Evolutionary conservation across 768 basidiomycete genomes (phyloP).

Genomic region (Hygrophoropsis aurantiaca): DNA sequence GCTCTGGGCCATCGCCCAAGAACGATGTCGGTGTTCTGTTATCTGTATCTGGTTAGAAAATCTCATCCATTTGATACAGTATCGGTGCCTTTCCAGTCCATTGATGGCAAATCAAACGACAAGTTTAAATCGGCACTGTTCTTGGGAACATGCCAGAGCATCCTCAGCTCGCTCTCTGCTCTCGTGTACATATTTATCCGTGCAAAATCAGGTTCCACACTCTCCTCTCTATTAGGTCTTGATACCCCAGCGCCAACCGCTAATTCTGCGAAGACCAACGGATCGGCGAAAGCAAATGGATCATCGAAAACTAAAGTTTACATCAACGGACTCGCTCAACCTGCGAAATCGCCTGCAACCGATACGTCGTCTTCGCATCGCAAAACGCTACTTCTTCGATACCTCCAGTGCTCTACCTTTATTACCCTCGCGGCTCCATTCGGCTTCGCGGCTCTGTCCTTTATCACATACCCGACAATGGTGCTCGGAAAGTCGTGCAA

Average conservation of each 20-base stretch:
- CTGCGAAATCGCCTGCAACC: conserved; percentile 23
- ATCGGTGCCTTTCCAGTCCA: conserved; percentile 78
- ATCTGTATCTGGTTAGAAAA: not conserved
- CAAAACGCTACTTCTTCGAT: conserved; percentile 61
- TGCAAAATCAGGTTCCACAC: conserved; percentile 50
- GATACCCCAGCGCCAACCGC: conserved; percentile 25
- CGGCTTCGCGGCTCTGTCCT: conserved; percentile 91
- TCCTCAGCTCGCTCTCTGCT: conserved; percentile 73
- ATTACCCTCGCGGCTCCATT: conserved; percentile 93
- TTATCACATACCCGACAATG: conserved; percentile 98
- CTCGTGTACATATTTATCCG: conserved; percentile 72
- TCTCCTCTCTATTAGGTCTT: conserved; percentile 64
- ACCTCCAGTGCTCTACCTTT: conserved; percentile 82
- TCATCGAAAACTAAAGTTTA: conserved; percentile 32
- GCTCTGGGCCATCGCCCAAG: conserved; percentile 94
- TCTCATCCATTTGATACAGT: conserved; percentile 42
- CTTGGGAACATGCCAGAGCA: conserved; percentile 82
- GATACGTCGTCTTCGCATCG: conserved; percentile 31
- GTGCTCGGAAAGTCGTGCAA: conserved; percentile 99
- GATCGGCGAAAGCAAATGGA: conserved; percentile 26
- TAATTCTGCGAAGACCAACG: conserved; percentile 13
- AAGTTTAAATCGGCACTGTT: conserved; percentile 87
- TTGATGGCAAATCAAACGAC: conserved; percentile 58
- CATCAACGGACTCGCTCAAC: conserved; percentile 31
- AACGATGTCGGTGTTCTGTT: conserved; percentile 62